Evolutionary conservation across 805 yeast species (phyloP).

Genomic region (Teunomyces kruisii): DNA sequence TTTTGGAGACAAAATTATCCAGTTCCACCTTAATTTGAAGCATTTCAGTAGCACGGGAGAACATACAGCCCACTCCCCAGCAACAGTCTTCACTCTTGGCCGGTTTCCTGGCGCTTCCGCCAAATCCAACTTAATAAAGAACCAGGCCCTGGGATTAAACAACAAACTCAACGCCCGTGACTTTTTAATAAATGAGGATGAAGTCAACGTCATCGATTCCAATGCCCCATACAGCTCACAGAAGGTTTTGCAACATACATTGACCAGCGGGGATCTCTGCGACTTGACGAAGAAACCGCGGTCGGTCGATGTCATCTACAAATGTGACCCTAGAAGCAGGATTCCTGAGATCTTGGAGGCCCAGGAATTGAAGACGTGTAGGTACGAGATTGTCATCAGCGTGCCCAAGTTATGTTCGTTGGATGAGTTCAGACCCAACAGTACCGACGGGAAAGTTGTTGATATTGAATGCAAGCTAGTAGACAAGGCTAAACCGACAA

Average conservation of each 20-base stretch:
- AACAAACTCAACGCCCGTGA: slow-evolving; percentile 18
- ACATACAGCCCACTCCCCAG: slow-evolving; percentile 33
- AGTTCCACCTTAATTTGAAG: slow-evolving; percentile 41
- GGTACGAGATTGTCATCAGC: slow-evolving; percentile 51
- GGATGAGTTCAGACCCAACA: slow-evolving; percentile 31
- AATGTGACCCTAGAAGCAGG: slow-evolving; percentile 45
- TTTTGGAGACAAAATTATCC: slow-evolving; percentile 47
- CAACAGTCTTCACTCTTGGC: slow-evolving; percentile 35
- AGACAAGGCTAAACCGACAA: not conserved
- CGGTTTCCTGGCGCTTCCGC: slow-evolving; percentile 27
- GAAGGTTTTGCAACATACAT: slow-evolving; percentile 38
- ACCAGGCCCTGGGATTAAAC: slow-evolving; percentile 19
- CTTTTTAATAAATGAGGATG: slow-evolving; percentile 28
- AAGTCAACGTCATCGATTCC: slow-evolving; percentile 15
- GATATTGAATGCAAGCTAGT: slow-evolving; percentile 30
- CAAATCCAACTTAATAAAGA: slow-evolving; percentile 15
- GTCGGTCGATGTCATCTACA: slow-evolving; percentile 52
- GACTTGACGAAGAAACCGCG: slow-evolving; percentile 57
- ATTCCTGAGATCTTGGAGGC: slow-evolving; percentile 34
- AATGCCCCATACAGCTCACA: slow-evolving; percentile 21
- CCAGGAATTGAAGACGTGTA: slow-evolving; percentile 56
- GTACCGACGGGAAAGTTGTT: slow-evolving; percentile 21
- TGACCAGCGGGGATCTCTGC: slow-evolving; percentile 53
- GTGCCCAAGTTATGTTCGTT: slow-evolving; percentile 50
- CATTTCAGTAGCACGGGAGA: slow-evolving; percentile 21